Evolutionary conservation across 345 rosid genomes (phyloP), one percentile per base, ranked within the genome.

Genomic region (Alliaria petiolata): DNA sequence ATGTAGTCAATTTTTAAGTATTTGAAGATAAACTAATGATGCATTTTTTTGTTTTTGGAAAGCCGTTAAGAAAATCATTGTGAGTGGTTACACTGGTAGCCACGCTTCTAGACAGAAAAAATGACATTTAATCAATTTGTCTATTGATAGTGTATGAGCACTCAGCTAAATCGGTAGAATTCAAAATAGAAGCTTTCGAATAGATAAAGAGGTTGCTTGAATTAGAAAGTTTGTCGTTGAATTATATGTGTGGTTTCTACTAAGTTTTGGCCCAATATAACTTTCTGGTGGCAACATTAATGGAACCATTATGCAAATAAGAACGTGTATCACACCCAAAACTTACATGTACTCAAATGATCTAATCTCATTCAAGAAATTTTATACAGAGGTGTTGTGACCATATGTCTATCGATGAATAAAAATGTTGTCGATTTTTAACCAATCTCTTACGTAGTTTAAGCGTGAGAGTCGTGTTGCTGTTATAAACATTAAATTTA

Each of bases 171-270:
- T n/a, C n/a, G n/a, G n/a, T n/a, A n/a, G n/a, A n/a, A n/a, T n/a
- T n/a, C n/a, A n/a, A n/a, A n/a, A n/a, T n/a, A n/a, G 3, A 44
- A 62, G 20, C 40, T 15, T 43, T 15, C 15, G 43, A 62, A 19
- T 2, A 30, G 11, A 45, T 46, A 45, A 62, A 62, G 30, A 2
- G 4, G 30, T 45, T 12, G 28, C 68, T 63, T 13, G 38, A 46
- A 17, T 16, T 45, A 44, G 40, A 63, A 63, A 63, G 19, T 33
- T 30, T 63, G 43, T 62, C 55, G 42, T 45, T 62, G 55, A 62
- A 17, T 47, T n/a, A 34, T 31, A 62, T 62, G 22, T 17, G 31
- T 46, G 13, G 28, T 34, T 63, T 62, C 19, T 17, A 62, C 20
- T 17, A 45, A 17, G 6, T 31, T 45, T 12, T 45, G 55, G 16